These are phyloP conservation scores for Sugiyamaella qingdaonensis DNA, from an alignment of 805 yeast species.

Conservation along the genomic window DNA sequence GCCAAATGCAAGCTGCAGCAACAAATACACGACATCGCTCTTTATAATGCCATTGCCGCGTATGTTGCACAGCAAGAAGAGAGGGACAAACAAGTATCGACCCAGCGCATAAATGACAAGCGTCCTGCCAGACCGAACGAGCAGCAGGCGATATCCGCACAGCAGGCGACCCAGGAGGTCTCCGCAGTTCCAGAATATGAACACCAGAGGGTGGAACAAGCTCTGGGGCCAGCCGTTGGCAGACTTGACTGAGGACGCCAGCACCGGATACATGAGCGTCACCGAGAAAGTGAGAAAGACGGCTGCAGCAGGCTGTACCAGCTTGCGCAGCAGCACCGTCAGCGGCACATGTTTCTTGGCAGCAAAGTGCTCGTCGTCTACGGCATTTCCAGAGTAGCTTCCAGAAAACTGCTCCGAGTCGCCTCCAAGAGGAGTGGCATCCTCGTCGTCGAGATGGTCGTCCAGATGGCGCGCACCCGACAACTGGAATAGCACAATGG, in stretches of 20 bases:
- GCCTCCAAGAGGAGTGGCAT: conserved; percentile 6
- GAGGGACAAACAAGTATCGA: conserved; percentile 59
- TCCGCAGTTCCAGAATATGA: conserved; percentile 84
- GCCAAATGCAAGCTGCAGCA: conserved; percentile 75
- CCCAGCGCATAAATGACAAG: conserved; percentile 52
- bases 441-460: conserved; percentile 19
- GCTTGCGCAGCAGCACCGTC: conserved; percentile 52
- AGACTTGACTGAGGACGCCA: conserved; percentile 67
- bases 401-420: neutral
- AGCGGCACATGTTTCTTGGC: conserved; percentile 51
- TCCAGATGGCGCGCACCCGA: neutral
- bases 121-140: conserved; percentile 40
- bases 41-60: conserved; percentile 38
- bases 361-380: neutral
- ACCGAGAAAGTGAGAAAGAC: conserved; percentile 70
- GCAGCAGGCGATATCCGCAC: conserved; percentile 49
- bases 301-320: conserved; percentile 60
- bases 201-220: conserved; percentile 70
- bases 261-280: conserved; percentile 82
- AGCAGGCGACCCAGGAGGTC: conserved; percentile 74
- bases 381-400: neutral
- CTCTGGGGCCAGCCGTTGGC: conserved; percentile 33
- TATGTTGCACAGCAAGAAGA: conserved; percentile 66
- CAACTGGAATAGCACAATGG: conserved; percentile 38
- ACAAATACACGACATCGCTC: conserved; percentile 53